A percentile compares a stretch with the other conserved stretches of the same genome.
Evolutionary conservation across 805 yeast species (phyloP).

Genomic region (Starmerella kuoi): DNA sequence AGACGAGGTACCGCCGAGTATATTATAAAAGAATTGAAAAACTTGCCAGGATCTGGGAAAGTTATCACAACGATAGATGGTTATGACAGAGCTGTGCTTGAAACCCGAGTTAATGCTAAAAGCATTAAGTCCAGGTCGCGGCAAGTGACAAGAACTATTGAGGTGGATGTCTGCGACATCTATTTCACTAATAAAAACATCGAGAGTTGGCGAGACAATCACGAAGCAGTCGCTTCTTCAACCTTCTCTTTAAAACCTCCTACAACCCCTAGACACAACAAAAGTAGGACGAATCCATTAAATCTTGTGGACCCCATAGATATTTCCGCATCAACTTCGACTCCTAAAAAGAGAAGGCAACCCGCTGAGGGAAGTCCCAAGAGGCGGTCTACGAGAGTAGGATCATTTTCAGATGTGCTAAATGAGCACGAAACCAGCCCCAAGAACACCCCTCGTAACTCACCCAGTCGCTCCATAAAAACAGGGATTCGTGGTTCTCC

Average conservation of each 20-base stretch:
- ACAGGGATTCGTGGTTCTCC: not conserved
- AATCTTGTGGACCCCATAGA: not conserved
- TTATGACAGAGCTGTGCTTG: not conserved
- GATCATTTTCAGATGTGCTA: not conserved
- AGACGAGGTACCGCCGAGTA: not conserved
- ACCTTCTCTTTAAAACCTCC: not conserved
- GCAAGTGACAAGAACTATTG: not conserved
- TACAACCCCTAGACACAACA: not conserved
- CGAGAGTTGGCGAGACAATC: not conserved
- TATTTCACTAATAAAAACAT: constrained; percentile 9
- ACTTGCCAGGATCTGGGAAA: not conserved
- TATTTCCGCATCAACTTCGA: not conserved
- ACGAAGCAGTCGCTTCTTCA: not conserved
- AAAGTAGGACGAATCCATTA: not conserved
- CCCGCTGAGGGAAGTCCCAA: not conserved
- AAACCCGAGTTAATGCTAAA: not conserved
- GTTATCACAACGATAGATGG: not conserved
- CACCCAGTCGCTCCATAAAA: not conserved
- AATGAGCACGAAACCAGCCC: not conserved
- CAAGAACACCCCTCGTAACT: not conserved
- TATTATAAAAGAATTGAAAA: not conserved
- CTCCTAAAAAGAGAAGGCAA: not conserved
- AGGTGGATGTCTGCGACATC: constrained; percentile 8
- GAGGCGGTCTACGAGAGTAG: not conserved
- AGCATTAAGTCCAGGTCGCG: not conserved